A percentile compares a stretch with the other conserved stretches of the same genome.
phyloP scores from a whole-genome alignment of 2,329 filamentous ascomycete genomes.

The Alternaria postmessia region DNA sequence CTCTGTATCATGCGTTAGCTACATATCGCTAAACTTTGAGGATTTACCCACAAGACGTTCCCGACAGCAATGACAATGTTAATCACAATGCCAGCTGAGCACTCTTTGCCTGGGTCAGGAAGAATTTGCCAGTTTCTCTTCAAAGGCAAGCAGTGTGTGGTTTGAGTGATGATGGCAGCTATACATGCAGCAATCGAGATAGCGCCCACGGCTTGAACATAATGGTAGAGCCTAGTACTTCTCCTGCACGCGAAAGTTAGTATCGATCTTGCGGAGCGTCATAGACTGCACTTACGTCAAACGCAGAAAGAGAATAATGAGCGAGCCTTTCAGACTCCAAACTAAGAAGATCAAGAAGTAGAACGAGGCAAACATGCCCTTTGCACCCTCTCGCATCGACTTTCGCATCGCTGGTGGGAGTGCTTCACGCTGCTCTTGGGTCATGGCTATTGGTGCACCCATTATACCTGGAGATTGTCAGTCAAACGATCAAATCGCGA shows the following conservation, averaged over 20 bases:
- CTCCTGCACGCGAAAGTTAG: not conserved
- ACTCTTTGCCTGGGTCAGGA: slow-evolving; percentile 2
- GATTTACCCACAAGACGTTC: not conserved
- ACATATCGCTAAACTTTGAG: rapidly evolving
- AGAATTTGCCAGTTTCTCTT: slow-evolving; percentile 1
- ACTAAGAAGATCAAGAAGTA: slow-evolving; percentile 1
- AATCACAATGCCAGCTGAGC: not conserved
- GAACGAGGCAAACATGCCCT: slow-evolving; percentile 1
- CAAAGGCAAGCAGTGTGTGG: slow-evolving; percentile 8
- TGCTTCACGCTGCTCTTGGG: slow-evolving; percentile 6
- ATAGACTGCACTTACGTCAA: not conserved
- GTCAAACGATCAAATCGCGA: not conserved
- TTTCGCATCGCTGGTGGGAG: not conserved
- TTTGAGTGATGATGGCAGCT: not conserved
- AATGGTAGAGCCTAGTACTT: not conserved
- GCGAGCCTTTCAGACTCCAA: slow-evolving; percentile 1
- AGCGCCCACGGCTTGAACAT: not conserved
- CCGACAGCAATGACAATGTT: slow-evolving; percentile 5
- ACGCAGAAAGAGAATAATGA: not conserved
- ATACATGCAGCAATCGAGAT: not conserved
- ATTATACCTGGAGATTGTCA: not conserved
- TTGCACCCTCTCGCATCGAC: slow-evolving; percentile 7
- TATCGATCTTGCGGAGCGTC: not conserved
- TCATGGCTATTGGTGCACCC: slow-evolving; percentile 8
- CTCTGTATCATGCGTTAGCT: not conserved